Percentiles rank a stretch among this genome's conserved stretches.
These are phyloP conservation scores for Rhizopus arrhizus DNA, from an alignment of 371 early-diverging fungal genomes.

Conservation along the genomic window DNA sequence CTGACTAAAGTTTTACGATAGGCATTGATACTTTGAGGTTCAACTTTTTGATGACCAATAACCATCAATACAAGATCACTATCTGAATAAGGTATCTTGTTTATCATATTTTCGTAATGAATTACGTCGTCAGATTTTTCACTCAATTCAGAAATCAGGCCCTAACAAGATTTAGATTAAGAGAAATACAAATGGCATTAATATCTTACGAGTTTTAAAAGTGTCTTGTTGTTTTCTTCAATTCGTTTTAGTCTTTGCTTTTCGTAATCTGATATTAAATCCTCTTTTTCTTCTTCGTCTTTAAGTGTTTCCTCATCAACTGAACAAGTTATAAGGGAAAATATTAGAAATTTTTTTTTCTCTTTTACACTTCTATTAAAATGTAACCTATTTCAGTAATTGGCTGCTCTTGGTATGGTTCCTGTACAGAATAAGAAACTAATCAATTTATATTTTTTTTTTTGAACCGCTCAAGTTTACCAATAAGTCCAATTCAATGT, in stretches of 20 bases:
- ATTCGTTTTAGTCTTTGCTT: constrained; percentile 62
- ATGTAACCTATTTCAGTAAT: neutral
- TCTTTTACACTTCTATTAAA: neutral
- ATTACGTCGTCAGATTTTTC: constrained; percentile 76
- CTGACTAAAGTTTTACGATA: constrained; percentile 67
- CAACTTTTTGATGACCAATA: constrained; percentile 56
- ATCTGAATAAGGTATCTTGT: constrained; percentile 29
- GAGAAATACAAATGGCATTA: neutral
- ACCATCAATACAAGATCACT: constrained; percentile 63
- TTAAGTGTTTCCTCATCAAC: neutral
- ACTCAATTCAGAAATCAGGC: constrained; percentile 78
- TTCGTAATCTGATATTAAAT: constrained; percentile 63
- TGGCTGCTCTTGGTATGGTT: constrained; percentile 6
- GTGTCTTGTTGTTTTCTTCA: constrained; percentile 66
- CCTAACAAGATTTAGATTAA: constrained; percentile 37
- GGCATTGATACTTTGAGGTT: constrained; percentile 46
- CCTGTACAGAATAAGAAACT: neutral
- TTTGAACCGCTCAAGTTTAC: neutral
- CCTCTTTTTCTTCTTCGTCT: constrained; percentile 17
- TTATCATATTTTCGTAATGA: constrained; percentile 69
- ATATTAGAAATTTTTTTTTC: neutral
- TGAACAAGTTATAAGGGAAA: neutral
- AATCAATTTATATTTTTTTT: too few species aligned
- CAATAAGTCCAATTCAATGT: constrained; percentile 57
- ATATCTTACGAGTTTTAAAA: constrained; percentile 60